Percentiles rank a stretch among this genome's conserved stretches.
Conservation (phyloP, 305 asterid genomes). For the Caryopteris hybrid region DNA sequence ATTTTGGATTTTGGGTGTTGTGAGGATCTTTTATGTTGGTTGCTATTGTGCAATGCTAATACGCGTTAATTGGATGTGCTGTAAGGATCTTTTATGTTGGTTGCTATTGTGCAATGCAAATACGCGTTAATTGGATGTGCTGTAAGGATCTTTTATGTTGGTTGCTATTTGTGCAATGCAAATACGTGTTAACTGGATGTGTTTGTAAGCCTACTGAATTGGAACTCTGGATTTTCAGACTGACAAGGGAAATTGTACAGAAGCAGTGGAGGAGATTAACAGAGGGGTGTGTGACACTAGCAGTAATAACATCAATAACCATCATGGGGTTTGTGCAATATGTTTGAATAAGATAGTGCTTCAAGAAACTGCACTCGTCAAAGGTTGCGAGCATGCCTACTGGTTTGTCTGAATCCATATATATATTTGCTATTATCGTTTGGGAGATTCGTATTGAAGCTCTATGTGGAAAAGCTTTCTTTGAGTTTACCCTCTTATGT, state of each 20-base stretch:
- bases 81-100: too few relatives aligned
- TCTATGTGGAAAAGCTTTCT: background rate
- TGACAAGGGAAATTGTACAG: conserved; percentile 23
- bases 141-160: background rate
- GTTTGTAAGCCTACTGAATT: conserved; percentile 7
- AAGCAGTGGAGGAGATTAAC: conserved; percentile 30
- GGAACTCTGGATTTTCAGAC: conserved; percentile 34
- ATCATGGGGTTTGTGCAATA: conserved; percentile 67
- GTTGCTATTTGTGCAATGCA: background rate
- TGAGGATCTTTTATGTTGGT: too few relatives aligned
- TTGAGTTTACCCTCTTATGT: background rate
- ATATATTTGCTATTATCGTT: background rate
- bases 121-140: too few relatives aligned
- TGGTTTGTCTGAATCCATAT: conserved; percentile 55
- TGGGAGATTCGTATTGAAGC: background rate
- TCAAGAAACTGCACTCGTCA: conserved; percentile 79
- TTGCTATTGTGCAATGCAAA: too few relatives aligned
- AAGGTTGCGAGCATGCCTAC: conserved; percentile 97
- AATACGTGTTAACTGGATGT: background rate
- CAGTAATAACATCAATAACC: conserved; percentile 20
- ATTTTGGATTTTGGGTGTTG: background rate
- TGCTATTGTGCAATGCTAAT: too few relatives aligned
- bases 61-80: too few relatives aligned
- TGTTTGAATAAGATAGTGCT: conserved; percentile 64
- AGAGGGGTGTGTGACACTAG: conserved; percentile 29